Evolutionary conservation across 371 early-diverging fungal genomes (phyloP), one percentile per base, ranked within the genome.

Genomic region (Haplosporangium sp.): DNA sequence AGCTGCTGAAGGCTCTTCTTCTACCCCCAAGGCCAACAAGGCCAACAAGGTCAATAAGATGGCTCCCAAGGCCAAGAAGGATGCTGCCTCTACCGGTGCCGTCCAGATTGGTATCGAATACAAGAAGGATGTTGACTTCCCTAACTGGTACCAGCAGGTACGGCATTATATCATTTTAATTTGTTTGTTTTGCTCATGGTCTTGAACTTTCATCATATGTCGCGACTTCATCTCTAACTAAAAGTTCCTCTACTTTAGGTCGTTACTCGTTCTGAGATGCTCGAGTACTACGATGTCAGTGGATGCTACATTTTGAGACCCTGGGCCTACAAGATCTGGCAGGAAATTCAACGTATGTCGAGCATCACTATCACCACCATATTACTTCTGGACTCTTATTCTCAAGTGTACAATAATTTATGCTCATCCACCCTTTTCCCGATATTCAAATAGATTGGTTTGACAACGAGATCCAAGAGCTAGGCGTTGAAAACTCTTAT

Each of bases 301-400:
- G 99, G 99, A 58, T 99, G 99, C 88, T 99, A 99, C 85, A 99
- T 99, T 76, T 89, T 99, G 77, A 94, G 99, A 82, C 99, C 99
- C 17, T 92, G 93, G 86, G 91, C 98, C n/a, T 98, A 94, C 90
- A 95, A 93, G 79, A 94, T 99, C 65, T 99, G 99, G 99, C 95
- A 96, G 84, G 89, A 93, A 74, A 96, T 99, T 70, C 96, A 97
- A 78, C 87, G 95, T 94, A 84, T 59, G 87, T 77, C 27, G 40
- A n/a, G 38, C 10, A 27, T n/a, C 48, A 7, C 10, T 35, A 37
- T 44, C n/a, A 60, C 8, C 17, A 45, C 9, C 44, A 8, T 42
- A 8, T 11, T 11, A 42, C 11, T 1, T 42, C 44, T 42, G 27
- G 27, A 27, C 27, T 27, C 27, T 27, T 27, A 27, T 27, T 47